Evolutionary conservation across 2,329 filamentous ascomycete genomes (phyloP).

Genomic region (Chaetomium sp.): DNA sequence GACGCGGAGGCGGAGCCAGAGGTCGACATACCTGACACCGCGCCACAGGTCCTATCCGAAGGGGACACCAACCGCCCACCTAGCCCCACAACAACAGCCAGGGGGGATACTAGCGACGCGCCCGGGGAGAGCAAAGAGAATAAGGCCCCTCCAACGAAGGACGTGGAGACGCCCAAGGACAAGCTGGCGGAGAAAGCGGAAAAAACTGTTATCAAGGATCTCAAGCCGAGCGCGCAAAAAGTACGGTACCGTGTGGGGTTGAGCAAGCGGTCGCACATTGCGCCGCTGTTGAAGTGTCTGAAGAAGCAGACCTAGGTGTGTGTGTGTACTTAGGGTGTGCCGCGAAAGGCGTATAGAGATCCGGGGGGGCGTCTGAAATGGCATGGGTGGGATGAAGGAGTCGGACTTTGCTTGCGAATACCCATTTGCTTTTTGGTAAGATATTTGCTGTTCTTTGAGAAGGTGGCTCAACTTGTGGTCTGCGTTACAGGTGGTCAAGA

Average conservation of each 20-base stretch:
- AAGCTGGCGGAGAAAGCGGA: slow-evolving; percentile 7
- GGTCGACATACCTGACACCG: not conserved
- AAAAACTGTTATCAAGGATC: not conserved
- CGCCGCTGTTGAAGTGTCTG: slow-evolving; percentile 45
- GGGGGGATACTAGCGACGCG: not conserved
- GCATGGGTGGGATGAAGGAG: not conserved
- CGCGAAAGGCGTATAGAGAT: not conserved
- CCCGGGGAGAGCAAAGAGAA: slow-evolving; percentile 5
- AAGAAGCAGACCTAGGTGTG: slow-evolving; percentile 30
- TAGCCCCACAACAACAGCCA: too few relatives aligned
- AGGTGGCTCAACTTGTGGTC: not conserved
- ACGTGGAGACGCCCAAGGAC: not conserved
- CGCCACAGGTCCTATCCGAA: slow-evolving; percentile 2
- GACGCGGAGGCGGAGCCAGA: not conserved
- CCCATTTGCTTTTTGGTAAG: not conserved
- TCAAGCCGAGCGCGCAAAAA: slow-evolving; percentile 25
- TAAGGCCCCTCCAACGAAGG: not conserved
- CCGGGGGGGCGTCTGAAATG: not conserved
- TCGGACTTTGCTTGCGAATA: slow-evolving; percentile 3
- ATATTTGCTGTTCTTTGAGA: not conserved
- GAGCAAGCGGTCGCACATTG: slow-evolving; percentile 45
- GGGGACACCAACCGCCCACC: slow-evolving; percentile 5
- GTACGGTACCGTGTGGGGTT: slow-evolving; percentile 45
- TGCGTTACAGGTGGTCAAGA: not conserved
- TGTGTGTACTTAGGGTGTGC: not conserved